A percentile compares a stretch with the other conserved stretches of the same genome.
These are phyloP conservation scores for Saccharomycopsis sp. DNA, from an alignment of 805 yeast species.

Conservation along the genomic window DNA sequence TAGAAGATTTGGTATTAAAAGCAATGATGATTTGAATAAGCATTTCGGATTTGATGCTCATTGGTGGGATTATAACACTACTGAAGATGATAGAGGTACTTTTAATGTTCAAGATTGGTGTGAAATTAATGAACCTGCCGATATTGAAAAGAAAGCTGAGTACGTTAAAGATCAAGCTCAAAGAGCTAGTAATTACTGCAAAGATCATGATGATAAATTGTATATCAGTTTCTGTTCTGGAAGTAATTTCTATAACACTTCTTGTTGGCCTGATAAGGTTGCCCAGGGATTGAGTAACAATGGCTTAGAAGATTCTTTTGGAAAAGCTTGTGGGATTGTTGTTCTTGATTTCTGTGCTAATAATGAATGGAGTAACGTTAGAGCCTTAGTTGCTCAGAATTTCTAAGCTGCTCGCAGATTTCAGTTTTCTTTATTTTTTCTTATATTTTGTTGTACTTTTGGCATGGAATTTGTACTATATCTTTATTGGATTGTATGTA, in stretches of 20 bases:
- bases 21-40: conserved; percentile 32
- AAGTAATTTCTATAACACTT: conserved; percentile 60
- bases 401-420: conserved; percentile 27
- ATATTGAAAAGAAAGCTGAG: conserved; percentile 47
- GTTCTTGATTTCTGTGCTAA: conserved; percentile 62
- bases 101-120: conserved; percentile 70
- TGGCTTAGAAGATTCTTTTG: conserved; percentile 41
- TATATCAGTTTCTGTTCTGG: conserved; percentile 71
- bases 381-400: conserved; percentile 46
- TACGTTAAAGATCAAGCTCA: conserved; percentile 50
- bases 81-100: conserved; percentile 55
- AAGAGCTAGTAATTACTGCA: conserved; percentile 44
- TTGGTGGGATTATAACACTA: conserved; percentile 59
- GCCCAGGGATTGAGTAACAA: conserved; percentile 43
- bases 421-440: no score
- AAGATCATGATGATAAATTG: conserved; percentile 41
- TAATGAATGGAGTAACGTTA: conserved; percentile 52
- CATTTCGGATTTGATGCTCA: conserved; percentile 62
- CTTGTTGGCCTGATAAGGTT: conserved; percentile 69
- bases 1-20: conserved; percentile 61
- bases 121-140: conserved; percentile 47
- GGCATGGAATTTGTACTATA: no score
- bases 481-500: no score
- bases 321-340: conserved; percentile 54
- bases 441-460: neutral